Percentiles rank a stretch among this genome's conserved stretches.
phyloP scores from a whole-genome alignment of 2,329 filamentous ascomycete genomes.

The Orbilia ellipsospora region DNA sequence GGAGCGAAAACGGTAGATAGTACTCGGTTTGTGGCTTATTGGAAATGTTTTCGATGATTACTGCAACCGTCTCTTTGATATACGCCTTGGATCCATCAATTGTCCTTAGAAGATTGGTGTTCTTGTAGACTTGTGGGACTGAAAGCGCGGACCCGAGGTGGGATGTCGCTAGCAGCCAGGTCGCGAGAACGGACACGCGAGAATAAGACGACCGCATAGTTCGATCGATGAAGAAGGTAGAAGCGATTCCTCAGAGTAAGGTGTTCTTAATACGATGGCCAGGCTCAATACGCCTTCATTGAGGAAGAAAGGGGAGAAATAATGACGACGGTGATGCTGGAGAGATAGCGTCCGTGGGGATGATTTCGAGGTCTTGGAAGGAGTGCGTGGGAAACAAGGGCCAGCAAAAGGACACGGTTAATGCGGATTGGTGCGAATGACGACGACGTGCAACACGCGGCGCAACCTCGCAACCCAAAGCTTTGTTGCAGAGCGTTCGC shows the following conservation, averaged over 20 bases:
- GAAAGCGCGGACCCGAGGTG: conserved; percentile 69
- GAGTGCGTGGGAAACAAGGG: not conserved
- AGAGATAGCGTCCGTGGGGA: not conserved
- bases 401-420: conserved; percentile 53
- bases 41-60: conserved; percentile 90
- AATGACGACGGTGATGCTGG: conserved; percentile 23
- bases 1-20: conserved; percentile 84
- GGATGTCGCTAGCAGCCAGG: conserved; percentile 53
- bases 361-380: conserved; percentile 7
- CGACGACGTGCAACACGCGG: conserved; percentile 54
- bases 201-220: conserved; percentile 46
- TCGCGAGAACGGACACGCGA: conserved; percentile 54
- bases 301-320: conserved; percentile 16
- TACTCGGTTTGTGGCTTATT: conserved; percentile 85
- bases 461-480: conserved; percentile 39
- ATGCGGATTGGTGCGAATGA: conserved; percentile 32
- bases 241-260: conserved; percentile 7
- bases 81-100: conserved; percentile 95
- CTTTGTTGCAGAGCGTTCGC: conserved; percentile 24
- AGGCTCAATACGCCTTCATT: conserved; percentile 52
- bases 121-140: conserved; percentile 91
- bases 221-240: conserved; percentile 14
- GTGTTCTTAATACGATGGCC: conserved; percentile 31
- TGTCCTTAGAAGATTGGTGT: conserved; percentile 87
- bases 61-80: conserved; percentile 88